Evolutionary conservation across 352 stramenopile genomes (phyloP).

Genomic region (Globisporangium middletonii): DNA sequence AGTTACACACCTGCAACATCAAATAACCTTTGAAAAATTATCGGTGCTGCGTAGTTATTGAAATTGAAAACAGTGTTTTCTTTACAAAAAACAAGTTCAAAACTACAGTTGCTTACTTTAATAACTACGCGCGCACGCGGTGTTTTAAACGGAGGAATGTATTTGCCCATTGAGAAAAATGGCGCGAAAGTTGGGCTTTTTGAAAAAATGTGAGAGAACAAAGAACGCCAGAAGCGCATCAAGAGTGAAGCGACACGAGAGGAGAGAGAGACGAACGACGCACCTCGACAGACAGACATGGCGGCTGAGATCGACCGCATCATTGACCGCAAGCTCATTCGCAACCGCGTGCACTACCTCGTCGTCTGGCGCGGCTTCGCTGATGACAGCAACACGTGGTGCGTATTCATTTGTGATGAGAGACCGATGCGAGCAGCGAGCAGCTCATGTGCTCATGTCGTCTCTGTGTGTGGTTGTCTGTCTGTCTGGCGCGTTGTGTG

Average conservation of each 20-base stretch:
- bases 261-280: neutral
- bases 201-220: neutral
- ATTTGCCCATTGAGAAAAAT: neutral
- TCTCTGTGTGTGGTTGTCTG: neutral
- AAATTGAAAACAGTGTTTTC: too few relatives aligned
- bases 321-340: constrained; percentile 76
- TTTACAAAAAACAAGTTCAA: too few relatives aligned
- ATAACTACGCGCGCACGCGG: too few relatives aligned
- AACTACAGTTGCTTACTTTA: too few relatives aligned
- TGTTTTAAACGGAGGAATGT: too few relatives aligned
- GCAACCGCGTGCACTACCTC: constrained; percentile 78
- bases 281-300: constrained; percentile 21
- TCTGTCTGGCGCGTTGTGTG: neutral
- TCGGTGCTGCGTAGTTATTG: too few relatives aligned
- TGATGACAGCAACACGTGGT: constrained; percentile 85
- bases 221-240: neutral
- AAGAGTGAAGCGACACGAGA: neutral
- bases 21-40: too few relatives aligned
- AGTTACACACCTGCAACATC: too few relatives aligned
- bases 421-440: too few relatives aligned
- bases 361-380: constrained; percentile 74
- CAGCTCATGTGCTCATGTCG: neutral
- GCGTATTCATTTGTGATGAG: neutral
- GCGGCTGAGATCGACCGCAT: constrained; percentile 71
- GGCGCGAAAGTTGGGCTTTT: neutral